Percentiles rank a stretch among this genome's conserved stretches.
phyloP scores from a whole-genome alignment of 1,139 yeast species.

The Geotrichum phurueaensis region DNA sequence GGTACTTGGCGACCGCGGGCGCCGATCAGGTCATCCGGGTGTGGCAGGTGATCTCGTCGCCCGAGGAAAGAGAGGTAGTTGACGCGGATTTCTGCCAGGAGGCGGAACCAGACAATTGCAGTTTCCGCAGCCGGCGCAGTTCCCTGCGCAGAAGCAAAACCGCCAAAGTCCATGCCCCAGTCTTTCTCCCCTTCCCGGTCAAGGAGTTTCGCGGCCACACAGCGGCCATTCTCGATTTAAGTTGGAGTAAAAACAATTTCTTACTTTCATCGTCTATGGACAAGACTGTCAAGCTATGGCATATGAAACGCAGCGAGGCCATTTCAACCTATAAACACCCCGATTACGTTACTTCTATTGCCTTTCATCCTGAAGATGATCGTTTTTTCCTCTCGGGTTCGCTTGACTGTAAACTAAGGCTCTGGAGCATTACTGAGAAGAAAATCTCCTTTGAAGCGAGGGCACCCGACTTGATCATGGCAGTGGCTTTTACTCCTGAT shows the following conservation, averaged over 20 bases:
- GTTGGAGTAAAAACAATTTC: slow-evolving; percentile 88
- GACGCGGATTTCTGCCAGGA: slow-evolving; percentile 16
- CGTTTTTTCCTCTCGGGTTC: slow-evolving; percentile 82
- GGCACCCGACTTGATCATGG: slow-evolving; percentile 52
- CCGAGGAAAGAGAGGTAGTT: slow-evolving; percentile 24
- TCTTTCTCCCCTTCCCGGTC: slow-evolving; percentile 66
- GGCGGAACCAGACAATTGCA: slow-evolving; percentile 17
- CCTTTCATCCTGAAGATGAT: slow-evolving; percentile 83
- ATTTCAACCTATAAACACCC: slow-evolving; percentile 63
- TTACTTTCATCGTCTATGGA: slow-evolving; percentile 81
- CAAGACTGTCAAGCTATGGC: slow-evolving; percentile 79
- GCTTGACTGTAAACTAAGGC: slow-evolving; percentile 66
- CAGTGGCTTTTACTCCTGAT: slow-evolving; percentile 63
- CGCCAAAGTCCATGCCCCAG: slow-evolving; percentile 54
- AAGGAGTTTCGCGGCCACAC: slow-evolving; percentile 62
- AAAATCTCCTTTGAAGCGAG: slow-evolving; percentile 45
- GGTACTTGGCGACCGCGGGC: slow-evolving; percentile 78
- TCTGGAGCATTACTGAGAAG: slow-evolving; percentile 82
- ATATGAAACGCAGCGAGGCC: slow-evolving; percentile 59
- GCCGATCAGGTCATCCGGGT: slow-evolving; percentile 60
- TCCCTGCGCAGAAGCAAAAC: slow-evolving; percentile 19
- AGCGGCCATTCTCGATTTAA: slow-evolving; percentile 62
- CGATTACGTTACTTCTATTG: slow-evolving; percentile 77
- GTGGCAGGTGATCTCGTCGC: slow-evolving; percentile 66
- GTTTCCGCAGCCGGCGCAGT: slow-evolving; percentile 1